Conservation (phyloP, 2,329 filamentous ascomycete species). For the Xylaria sp. region DNA sequence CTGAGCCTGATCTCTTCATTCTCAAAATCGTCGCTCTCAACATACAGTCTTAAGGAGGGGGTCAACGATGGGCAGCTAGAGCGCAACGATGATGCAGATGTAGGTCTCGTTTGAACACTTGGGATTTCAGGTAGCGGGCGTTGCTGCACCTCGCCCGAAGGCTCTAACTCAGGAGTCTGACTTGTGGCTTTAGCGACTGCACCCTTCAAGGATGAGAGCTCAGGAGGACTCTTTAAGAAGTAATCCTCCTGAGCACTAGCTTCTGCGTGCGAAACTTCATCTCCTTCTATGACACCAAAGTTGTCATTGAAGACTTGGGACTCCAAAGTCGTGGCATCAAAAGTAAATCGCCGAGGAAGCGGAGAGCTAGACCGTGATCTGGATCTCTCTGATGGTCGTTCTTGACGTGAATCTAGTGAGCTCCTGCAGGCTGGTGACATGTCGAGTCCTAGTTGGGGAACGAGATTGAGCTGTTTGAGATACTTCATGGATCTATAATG, state of each 20-base stretch:
- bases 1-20: conserved; percentile 46
- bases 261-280: conserved; percentile 16
- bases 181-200: conserved; percentile 2
- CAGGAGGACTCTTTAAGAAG: conserved; percentile 35
- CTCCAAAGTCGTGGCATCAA: conserved; percentile 32
- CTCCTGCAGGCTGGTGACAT: conserved; percentile 17
- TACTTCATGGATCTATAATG: conserved; percentile 65
- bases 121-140: conserved; percentile 48
- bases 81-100: conserved; percentile 44
- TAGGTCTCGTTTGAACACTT: conserved; percentile 36
- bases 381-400: not conserved
- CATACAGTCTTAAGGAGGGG: conserved; percentile 47
- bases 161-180: conserved; percentile 11
- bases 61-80: conserved; percentile 49
- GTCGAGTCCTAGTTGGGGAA: conserved; percentile 47
- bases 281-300: conserved; percentile 7
- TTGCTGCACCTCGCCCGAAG: conserved; percentile 32
- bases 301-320: conserved; percentile 31
- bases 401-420: conserved; percentile 5
- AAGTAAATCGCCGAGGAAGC: conserved; percentile 33
- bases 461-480: conserved; percentile 59
- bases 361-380: conserved; percentile 9
- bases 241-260: conserved; percentile 28
- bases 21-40: conserved; percentile 48
- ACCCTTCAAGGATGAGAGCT: conserved; percentile 21